phyloP scores from a whole-genome alignment of 2,329 filamentous ascomycete species.

The Grosmannia huntii region DNA sequence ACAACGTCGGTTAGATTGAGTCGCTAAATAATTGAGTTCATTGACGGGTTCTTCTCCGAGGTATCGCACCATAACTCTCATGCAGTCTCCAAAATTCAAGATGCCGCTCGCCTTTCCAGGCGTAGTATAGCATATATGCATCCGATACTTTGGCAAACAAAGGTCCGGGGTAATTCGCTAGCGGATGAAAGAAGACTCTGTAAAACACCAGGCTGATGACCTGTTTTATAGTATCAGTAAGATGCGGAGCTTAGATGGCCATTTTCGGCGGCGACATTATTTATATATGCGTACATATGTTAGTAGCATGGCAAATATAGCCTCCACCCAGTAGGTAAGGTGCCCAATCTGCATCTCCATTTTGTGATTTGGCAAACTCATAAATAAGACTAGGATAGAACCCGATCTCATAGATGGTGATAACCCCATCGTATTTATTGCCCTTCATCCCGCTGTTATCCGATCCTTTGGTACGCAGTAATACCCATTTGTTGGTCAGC shows the following conservation, averaged over 20 bases:
- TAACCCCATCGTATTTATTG: neutral
- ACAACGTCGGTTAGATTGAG: neutral
- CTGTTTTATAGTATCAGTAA: conserved; percentile 16
- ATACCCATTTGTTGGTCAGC: neutral
- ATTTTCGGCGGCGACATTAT: neutral
- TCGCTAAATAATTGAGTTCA: too few relatives aligned
- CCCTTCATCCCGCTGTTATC: neutral
- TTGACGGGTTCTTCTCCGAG: neutral
- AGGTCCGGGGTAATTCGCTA: conserved; percentile 53
- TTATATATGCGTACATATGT: neutral
- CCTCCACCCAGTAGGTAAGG: neutral
- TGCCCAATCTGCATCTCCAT: neutral
- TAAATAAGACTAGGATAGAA: neutral
- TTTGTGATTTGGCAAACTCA: neutral
- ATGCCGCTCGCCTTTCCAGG: conserved; percentile 62
- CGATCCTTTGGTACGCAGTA: neutral
- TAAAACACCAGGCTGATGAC: conserved; percentile 34
- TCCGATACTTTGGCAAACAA: conserved; percentile 51
- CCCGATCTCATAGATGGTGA: neutral
- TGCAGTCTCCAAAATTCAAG: conserved; percentile 61
- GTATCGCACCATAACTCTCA: conserved; percentile 47
- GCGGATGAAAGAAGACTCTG: conserved; percentile 49
- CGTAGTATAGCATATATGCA: conserved; percentile 57
- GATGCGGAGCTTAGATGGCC: neutral
- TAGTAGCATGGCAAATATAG: neutral